Conservation (phyloP, 2,329 filamentous ascomycete genomes). For the Talaromyces sp. region DNA sequence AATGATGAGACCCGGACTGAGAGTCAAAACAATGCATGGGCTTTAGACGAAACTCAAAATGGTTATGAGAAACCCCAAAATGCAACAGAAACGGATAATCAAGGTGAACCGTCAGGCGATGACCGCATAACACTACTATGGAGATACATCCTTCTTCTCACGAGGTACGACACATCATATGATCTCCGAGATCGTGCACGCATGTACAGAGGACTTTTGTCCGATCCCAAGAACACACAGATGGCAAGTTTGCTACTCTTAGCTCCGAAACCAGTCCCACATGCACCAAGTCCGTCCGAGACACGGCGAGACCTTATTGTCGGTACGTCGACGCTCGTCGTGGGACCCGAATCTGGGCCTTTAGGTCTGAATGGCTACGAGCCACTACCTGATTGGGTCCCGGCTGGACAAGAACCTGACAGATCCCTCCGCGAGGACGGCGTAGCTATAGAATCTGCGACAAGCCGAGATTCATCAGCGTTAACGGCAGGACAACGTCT, state of each 20-base stretch:
- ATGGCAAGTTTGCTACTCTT: constrained; percentile 86
- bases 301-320: constrained; percentile 72
- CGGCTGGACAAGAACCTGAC: constrained; percentile 75
- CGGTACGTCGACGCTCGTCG: constrained; percentile 79
- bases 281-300: constrained; percentile 85
- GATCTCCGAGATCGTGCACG: constrained; percentile 89
- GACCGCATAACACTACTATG: constrained; percentile 75
- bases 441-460: constrained; percentile 30
- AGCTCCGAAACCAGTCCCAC: constrained; percentile 89
- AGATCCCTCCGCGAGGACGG: constrained; percentile 65
- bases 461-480: constrained; percentile 20
- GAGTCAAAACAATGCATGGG: constrained; percentile 28
- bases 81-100: constrained; percentile 26
- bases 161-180: constrained; percentile 90
- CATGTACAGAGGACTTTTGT: constrained; percentile 80
- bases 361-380: constrained; percentile 77
- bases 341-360: constrained; percentile 71
- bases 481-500: constrained; percentile 44
- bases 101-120: constrained; percentile 27
- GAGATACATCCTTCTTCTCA: constrained; percentile 78
- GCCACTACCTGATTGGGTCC: constrained; percentile 78
- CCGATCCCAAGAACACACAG: constrained; percentile 70
- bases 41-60: constrained; percentile 25
- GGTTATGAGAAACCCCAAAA: constrained; percentile 26
- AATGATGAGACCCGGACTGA: not conserved